phyloP scores from a whole-genome alignment of 768 basidiomycete genomes.

The Crassisporium funariophilum region DNA sequence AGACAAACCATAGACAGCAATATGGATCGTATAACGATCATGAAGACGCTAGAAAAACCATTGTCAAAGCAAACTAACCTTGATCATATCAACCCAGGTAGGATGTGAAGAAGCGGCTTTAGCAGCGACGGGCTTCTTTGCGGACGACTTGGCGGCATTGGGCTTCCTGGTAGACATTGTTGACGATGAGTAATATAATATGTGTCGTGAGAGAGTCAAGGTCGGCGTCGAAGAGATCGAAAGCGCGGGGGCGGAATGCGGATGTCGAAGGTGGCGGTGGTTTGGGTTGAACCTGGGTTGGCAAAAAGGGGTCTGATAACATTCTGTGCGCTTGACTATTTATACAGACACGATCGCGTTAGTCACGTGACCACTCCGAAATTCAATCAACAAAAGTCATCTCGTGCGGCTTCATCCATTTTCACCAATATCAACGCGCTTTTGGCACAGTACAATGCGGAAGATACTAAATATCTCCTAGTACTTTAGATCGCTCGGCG shows the following conservation, averaged over 20 bases:
- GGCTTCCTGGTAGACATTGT: conserved; percentile 32
- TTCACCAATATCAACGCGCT: neutral
- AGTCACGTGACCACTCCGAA: conserved; percentile 38
- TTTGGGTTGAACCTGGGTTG: conserved; percentile 29
- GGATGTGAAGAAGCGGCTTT: conserved; percentile 56
- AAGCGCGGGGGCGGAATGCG: conserved; percentile 13
- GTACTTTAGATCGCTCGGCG: neutral
- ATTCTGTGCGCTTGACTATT: conserved; percentile 36
- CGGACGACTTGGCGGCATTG: conserved; percentile 36
- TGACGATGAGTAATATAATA: conserved; percentile 14
- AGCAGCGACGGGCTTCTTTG: conserved; percentile 51
- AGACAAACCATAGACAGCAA: conserved; percentile 7
- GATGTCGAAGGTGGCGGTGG: conserved; percentile 20
- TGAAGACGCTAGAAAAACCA: neutral
- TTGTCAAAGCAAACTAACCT: conserved; percentile 46
- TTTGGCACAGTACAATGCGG: neutral
- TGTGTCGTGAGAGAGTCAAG: conserved; percentile 7
- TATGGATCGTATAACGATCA: neutral
- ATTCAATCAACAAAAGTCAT: conserved; percentile 43
- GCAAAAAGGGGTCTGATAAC: conserved; percentile 43
- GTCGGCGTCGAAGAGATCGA: conserved; percentile 6
- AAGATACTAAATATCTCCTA: neutral
- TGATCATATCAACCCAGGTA: conserved; percentile 78
- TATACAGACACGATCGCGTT: conserved; percentile 50
- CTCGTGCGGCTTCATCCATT: conserved; percentile 3